phyloP scores from a whole-genome alignment of 768 basidiomycete genomes.

The Leucocoprinus leucothites region DNA sequence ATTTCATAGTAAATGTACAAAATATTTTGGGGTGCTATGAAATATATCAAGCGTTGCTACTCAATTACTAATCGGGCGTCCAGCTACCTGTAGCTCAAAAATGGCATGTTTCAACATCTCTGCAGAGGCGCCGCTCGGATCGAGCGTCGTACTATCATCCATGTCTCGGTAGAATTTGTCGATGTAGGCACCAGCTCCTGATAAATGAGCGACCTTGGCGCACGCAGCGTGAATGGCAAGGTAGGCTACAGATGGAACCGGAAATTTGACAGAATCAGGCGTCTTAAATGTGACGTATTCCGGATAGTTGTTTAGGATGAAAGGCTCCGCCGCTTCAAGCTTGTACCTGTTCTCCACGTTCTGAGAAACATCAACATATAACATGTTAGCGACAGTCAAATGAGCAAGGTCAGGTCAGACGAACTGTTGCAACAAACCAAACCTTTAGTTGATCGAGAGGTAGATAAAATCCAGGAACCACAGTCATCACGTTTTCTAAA shows the following conservation, averaged over 20 bases:
- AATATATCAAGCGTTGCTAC: too few relatives aligned
- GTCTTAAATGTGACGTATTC: conserved; percentile 15
- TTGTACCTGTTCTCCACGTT: conserved; percentile 19
- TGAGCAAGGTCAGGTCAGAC: too few relatives aligned
- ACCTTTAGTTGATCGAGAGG: conserved; percentile 24
- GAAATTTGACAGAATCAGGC: conserved; percentile 11
- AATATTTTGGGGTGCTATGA: too few relatives aligned
- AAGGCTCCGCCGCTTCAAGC: conserved; percentile 11
- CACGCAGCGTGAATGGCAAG: conserved; percentile 37
- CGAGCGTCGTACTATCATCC: conserved; percentile 9
- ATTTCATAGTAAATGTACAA: too few relatives aligned
- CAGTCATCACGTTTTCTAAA: conserved; percentile 30
- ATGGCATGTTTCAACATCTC: conserved; percentile 17
- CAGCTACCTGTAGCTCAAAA: background rate
- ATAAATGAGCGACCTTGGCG: conserved; percentile 35
- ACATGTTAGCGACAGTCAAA: too few relatives aligned
- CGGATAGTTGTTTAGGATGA: conserved; percentile 12
- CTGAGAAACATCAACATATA: conserved; percentile 4
- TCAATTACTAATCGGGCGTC: too few relatives aligned
- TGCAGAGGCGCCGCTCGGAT: conserved; percentile 15
- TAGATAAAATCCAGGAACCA: conserved; percentile 17
- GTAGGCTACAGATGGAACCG: conserved; percentile 29
- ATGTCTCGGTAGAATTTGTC: conserved; percentile 24
- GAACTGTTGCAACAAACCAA: conserved; percentile 30
- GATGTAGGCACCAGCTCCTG: conserved; percentile 34